A percentile compares a stretch with the other conserved stretches of the same genome.
phyloP scores from a whole-genome alignment of 495 filamentous ascomycete species.

The Penicillium taxi region DNA sequence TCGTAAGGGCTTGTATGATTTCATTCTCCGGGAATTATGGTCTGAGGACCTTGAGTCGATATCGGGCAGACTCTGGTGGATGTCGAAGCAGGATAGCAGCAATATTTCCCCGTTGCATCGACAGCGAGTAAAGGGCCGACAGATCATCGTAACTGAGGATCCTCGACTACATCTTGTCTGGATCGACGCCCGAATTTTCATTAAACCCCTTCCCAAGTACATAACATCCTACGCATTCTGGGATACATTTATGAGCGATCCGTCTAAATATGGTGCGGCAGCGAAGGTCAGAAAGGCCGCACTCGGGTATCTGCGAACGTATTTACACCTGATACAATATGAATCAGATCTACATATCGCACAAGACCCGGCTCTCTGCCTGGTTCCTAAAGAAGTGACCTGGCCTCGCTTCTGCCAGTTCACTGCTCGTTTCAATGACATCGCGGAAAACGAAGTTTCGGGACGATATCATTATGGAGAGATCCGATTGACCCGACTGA shows the following conservation, averaged over 20 bases:
- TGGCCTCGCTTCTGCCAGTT: not conserved
- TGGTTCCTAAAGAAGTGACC: not conserved
- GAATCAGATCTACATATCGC: conserved; percentile 7
- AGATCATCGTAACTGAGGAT: conserved; percentile 41
- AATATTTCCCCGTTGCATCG: conserved; percentile 32
- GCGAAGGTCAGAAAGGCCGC: conserved; percentile 3
- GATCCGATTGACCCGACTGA: not conserved
- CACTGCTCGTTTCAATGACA: not conserved
- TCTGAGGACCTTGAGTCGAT: conserved; percentile 8
- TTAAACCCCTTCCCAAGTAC: conserved; percentile 7
- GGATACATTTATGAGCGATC: conserved; percentile 1
- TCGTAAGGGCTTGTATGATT: conserved; percentile 1
- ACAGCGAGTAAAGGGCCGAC: conserved; percentile 35
- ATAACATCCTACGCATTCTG: conserved; percentile 4
- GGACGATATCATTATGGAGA: not conserved
- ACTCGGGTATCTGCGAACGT: conserved; percentile 8
- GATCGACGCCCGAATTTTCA: conserved; percentile 24
- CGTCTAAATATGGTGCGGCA: not conserved
- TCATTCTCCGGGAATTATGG: conserved; percentile 5
- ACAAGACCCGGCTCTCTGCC: not conserved
- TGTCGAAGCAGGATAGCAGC: conserved; percentile 17
- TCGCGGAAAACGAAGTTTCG: not conserved
- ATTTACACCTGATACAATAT: conserved; percentile 7
- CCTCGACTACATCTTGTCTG: conserved; percentile 50
- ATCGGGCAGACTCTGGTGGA: conserved; percentile 24